Evolutionary conservation across 352 stramenopile genomes (phyloP), one percentile per base, ranked within the genome.

Genomic region (Pythium graminicola): DNA sequence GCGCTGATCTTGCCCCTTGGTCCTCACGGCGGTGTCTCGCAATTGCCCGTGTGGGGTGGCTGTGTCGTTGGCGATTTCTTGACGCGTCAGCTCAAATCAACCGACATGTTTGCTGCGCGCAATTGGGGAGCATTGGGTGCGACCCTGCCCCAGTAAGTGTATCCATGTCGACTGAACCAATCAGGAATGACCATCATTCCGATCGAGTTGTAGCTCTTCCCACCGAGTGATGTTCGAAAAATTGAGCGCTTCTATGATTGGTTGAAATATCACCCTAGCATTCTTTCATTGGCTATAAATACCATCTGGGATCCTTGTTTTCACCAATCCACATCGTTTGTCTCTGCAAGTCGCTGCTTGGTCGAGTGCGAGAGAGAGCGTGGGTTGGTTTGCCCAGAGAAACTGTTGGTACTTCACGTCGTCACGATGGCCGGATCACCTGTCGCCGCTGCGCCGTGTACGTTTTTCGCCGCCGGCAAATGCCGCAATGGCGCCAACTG

Each of bases 381-480:
- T 17, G 20, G 36, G 16, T 31, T 57, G 4, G 29, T n/a, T n/a
- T n/a, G n/a, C n/a, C n/a, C 27, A 49, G 31, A 52, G 33, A 54
- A 53, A 45, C 41, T 28, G 44, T 46, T 26, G 32, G 26, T 35
- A 22, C 49, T 36, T 22, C 13, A 31, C 23, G 17, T 24, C 19
- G 7, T 8, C 31, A 39, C 27, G 3, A 60, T 60, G 53, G 53
- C 53, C 44, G 35, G 28, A 31, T n/a, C 54, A 48, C 6, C 36
- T 33, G 26, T 56, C 60, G 13, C 41, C 29, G 58, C 50, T 42
- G 72, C 61, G 27, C 71, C 72, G 27, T 89, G 79, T 64, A 67
- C 54, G 24, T 89, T 84, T 72, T 87, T 84, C 65, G 74, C 69
- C 33, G 59, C 64, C 11, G 79, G 79, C 14, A 86, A 85, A 60